Conservation (phyloP, 2,329 filamentous ascomycete genomes). For the Byssochlamys sp. region DNA sequence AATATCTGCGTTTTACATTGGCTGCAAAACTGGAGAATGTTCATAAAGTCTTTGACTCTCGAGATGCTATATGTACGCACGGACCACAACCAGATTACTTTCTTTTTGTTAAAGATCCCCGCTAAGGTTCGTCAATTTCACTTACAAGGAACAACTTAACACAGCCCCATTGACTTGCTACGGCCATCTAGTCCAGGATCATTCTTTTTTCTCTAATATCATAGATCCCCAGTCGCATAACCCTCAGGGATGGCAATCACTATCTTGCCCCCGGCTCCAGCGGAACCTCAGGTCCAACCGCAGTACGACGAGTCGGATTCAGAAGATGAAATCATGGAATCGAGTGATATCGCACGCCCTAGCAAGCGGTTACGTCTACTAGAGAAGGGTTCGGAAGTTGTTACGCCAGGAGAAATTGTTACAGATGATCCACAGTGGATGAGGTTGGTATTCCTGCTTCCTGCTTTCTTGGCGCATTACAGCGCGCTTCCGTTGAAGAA, state of each 20-base stretch:
- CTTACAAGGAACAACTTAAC: not conserved
- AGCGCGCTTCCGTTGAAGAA: not conserved
- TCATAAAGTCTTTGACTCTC: too few relatives aligned
- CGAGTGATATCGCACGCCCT: constrained; percentile 22
- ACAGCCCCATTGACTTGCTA: not conserved
- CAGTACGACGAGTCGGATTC: constrained; percentile 37
- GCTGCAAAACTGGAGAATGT: too few relatives aligned
- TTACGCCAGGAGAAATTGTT: constrained; percentile 81
- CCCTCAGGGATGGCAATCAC: constrained; percentile 46
- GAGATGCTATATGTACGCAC: not conserved
- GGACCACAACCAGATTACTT: not conserved
- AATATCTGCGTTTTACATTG: too few relatives aligned
- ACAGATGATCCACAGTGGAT: constrained; percentile 95
- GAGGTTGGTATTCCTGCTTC: constrained; percentile 35
- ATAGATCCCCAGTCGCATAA: not conserved
- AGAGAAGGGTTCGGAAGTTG: constrained; percentile 44
- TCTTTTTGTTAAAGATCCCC: not conserved
- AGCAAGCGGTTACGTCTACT: constrained; percentile 29
- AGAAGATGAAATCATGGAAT: constrained; percentile 29
- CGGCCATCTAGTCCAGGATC: not conserved
- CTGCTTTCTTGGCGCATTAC: not conserved
- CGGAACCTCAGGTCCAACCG: constrained; percentile 21
- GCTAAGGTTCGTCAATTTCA: not conserved
- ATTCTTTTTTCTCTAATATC: not conserved
- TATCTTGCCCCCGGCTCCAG: constrained; percentile 45